Evolutionary conservation across 1,284 basidiomycete species (phyloP), one percentile per base, ranked within the genome.

Genomic region (Naganishia liquefaciens): DNA sequence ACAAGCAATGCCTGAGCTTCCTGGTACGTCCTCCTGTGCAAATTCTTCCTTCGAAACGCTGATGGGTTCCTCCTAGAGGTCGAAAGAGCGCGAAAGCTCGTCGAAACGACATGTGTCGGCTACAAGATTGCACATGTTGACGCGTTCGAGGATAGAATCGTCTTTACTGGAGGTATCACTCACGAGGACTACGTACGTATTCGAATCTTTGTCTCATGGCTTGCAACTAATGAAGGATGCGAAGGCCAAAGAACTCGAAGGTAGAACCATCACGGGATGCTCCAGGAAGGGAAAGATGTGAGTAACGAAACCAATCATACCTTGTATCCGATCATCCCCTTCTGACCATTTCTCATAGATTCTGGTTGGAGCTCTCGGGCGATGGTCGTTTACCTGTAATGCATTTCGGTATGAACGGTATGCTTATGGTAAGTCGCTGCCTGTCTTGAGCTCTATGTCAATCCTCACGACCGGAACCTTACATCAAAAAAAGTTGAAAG

Each of bases 391-490:
- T 84, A 69, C 89, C 88, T 3, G 86, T 90, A 5, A 79, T 90
- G 64, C 89, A 91, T 74, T 89, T 91, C 70, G 89, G 89, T 2
- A 91, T 91, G 89, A 90, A 88, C 2, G 89, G 89, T 10, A 79
- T 87, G 85, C 80, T 91, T 42, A 86, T 88, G 79, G 87, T 88
- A 68, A 63, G 75, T 67, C 52, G 21, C n/a, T 19, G 33, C 13
- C 2, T 9, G 33, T 37, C 2, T 9, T 37, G 33, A 57, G 39
- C 39, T 53, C 46, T 39, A 19, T n/a, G 46, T 23, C 23, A 27
- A n/a, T 13, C 17, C 27, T 39, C 13, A 3, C n/a, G 13, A 25
- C 13, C 39, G 10, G 13, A 28, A 21, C 33, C n/a, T 19, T 13
- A 17, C 7, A 33, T 23, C n/a, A n/a, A 39, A 23, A 23, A 40